Evolutionary conservation across 345 rosid genomes (phyloP).

Genomic region (Murraya koenigii): DNA sequence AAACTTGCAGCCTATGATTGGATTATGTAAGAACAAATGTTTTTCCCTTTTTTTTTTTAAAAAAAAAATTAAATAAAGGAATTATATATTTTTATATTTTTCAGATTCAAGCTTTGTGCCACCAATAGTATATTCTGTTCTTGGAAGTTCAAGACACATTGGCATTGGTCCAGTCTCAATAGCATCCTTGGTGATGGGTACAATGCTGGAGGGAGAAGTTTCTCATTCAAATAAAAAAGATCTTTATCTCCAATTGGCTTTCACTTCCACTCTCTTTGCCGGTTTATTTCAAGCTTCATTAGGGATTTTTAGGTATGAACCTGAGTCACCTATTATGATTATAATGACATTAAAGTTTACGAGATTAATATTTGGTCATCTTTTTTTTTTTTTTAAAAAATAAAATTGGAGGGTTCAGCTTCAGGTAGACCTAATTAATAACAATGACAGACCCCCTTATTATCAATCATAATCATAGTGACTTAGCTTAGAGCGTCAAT

Average conservation of each 20-base stretch:
- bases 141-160: slow-evolving; percentile 53
- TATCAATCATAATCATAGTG: neutral
- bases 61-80: too few species aligned
- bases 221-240: slow-evolving; percentile 18
- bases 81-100: neutral
- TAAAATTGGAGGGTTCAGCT: neutral
- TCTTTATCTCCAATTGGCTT: slow-evolving; percentile 34
- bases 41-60: neutral
- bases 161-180: slow-evolving; percentile 54
- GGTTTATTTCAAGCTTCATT: slow-evolving; percentile 43
- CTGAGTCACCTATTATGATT: neutral
- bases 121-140: slow-evolving; percentile 44
- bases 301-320: slow-evolving; percentile 43
- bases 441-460: neutral
- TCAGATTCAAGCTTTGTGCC: slow-evolving; percentile 60
- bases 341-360: neutral
- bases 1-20: slow-evolving; percentile 40
- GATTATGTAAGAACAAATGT: slow-evolving; percentile 35
- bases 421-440: neutral
- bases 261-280: slow-evolving; percentile 46
- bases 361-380: neutral
- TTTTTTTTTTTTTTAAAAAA: neutral
- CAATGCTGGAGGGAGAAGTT: slow-evolving; percentile 36
- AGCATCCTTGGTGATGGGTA: slow-evolving; percentile 40
- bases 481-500: neutral